A percentile compares a stretch with the other conserved stretches of the same genome.
phyloP scores from a whole-genome alignment of 176 grass and related monocot species.

The Leersia perrieri region DNA sequence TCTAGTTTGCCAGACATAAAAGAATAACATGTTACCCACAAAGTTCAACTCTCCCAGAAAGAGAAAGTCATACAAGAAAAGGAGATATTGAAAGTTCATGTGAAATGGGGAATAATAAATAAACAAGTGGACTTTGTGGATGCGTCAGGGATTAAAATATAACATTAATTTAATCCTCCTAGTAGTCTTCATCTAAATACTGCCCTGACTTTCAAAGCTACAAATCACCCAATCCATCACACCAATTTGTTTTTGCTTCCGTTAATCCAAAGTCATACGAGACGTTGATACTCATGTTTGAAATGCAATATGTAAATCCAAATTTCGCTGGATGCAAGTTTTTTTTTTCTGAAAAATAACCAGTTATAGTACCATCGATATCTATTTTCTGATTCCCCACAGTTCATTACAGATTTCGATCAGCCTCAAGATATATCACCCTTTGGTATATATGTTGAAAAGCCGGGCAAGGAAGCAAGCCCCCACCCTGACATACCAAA shows the following conservation, averaged over 20 bases:
- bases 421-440: conserved; percentile 60
- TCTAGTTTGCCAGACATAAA: background rate
- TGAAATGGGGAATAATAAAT: background rate
- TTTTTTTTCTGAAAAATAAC: background rate
- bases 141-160: conserved; percentile 8
- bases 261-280: background rate
- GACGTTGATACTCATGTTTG: background rate
- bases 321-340: background rate
- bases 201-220: background rate
- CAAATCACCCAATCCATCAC: background rate
- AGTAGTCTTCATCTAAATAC: background rate
- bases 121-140: background rate
- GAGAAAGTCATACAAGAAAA: background rate
- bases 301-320: background rate
- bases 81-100: background rate
- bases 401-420: conserved; percentile 62
- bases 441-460: conserved; percentile 58
- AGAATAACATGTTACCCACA: conserved; percentile 13
- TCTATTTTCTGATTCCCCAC: background rate
- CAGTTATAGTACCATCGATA: background rate
- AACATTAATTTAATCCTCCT: background rate
- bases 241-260: background rate
- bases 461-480: conserved; percentile 32
- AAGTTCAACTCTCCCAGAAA: background rate
- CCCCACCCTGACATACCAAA: conserved; percentile 67